Percentiles rank a stretch among this genome's conserved stretches.
Conservation (phyloP, 2,329 filamentous ascomycete genomes). For the Sporothrix mexicana region DNA sequence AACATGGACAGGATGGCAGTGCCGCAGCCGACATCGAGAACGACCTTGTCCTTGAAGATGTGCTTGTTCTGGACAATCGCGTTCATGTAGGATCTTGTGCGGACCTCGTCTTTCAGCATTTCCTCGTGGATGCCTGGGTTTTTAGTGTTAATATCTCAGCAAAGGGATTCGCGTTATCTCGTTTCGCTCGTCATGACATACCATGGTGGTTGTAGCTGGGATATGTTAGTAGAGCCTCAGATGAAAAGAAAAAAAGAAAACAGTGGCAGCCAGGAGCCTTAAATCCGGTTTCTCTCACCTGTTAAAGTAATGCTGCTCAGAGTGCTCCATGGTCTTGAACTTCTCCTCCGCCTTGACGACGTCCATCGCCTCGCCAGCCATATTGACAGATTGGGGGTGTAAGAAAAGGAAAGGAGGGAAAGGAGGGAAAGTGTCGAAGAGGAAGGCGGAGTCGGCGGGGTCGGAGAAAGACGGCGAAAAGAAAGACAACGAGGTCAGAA, state of each 20-base stretch:
- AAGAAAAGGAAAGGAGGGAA: neutral
- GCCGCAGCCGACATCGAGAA: constrained; percentile 96
- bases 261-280: neutral
- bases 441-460: neutral
- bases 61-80: constrained; percentile 97
- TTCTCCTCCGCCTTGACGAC: constrained; percentile 65
- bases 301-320: constrained; percentile 99
- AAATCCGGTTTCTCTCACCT: constrained; percentile 63
- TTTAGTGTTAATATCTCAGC: too few relatives aligned
- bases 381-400: neutral
- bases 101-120: constrained; percentile 99
- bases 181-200: constrained; percentile 52
- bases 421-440: neutral
- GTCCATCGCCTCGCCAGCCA: constrained; percentile 56
- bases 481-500: constrained; percentile 14
- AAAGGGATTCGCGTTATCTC: neutral
- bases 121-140: constrained; percentile 88
- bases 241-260: neutral
- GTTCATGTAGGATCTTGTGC: constrained; percentile 95
- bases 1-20: constrained; percentile 99
- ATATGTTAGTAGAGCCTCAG: constrained; percentile 29
- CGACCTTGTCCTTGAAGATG: constrained; percentile 86
- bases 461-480: neutral
- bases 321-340: constrained; percentile 81
- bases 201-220: constrained; percentile 96